These are phyloP conservation scores for Biscogniauxia sp. DNA, from an alignment of 2,329 filamentous ascomycete species.

Conservation along the genomic window DNA sequence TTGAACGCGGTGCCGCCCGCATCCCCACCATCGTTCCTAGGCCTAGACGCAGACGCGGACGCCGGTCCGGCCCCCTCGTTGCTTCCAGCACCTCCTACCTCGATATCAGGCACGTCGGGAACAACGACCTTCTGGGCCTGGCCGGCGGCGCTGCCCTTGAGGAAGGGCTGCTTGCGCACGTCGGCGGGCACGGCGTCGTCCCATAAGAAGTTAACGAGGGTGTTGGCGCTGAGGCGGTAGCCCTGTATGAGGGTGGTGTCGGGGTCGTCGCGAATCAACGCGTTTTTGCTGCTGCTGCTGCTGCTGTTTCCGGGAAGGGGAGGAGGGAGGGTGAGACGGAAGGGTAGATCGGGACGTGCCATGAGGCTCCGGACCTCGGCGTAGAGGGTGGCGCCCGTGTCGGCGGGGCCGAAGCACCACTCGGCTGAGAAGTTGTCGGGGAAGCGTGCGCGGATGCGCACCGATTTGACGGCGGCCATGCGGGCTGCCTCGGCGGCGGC, in stretches of 20 bases:
- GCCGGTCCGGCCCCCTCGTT: conserved; percentile 13
- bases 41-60: conserved; percentile 10
- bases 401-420: conserved; percentile 64
- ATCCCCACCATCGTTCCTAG: conserved; percentile 17
- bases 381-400: conserved; percentile 73
- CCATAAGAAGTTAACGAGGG: conserved; percentile 62
- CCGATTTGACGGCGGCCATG: conserved; percentile 62
- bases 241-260: conserved; percentile 65
- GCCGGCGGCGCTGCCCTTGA: conserved; percentile 48
- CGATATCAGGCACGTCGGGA: conserved; percentile 43
- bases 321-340: conserved; percentile 67
- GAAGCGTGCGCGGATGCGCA: conserved; percentile 79
- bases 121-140: conserved; percentile 59
- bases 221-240: conserved; percentile 66
- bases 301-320: conserved; percentile 48
- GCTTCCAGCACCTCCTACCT: conserved; percentile 16
- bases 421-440: conserved; percentile 81
- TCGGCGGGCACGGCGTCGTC: conserved; percentile 25
- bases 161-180: conserved; percentile 35
- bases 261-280: conserved; percentile 31
- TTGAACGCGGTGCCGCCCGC: conserved; percentile 26
- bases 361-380: conserved; percentile 72
- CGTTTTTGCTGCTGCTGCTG: conserved; percentile 46
- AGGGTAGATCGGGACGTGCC: conserved; percentile 60
- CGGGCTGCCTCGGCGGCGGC: conserved; percentile 64